A percentile compares a stretch with the other conserved stretches of the same genome.
These are phyloP conservation scores for Pythium sp. DNA, from an alignment of 352 stramenopile genomes.

Conservation along the genomic window DNA sequence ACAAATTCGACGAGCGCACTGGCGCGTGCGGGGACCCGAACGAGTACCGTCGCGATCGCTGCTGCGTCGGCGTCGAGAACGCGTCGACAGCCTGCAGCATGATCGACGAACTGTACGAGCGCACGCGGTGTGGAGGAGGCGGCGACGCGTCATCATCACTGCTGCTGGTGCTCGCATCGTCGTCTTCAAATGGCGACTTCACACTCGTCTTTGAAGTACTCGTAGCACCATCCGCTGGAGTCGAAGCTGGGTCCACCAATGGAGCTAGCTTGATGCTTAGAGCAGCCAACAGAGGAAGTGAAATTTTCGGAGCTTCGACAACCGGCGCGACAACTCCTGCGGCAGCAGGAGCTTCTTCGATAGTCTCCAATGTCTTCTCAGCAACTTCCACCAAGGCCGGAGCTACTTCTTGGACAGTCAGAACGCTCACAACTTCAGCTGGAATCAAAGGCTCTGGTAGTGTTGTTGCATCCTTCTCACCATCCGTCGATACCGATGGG, in stretches of 20 bases:
- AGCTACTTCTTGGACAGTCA: background rate
- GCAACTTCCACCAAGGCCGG: background rate
- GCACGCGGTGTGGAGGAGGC: conserved; percentile 10
- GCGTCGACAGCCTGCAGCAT: conserved; percentile 11
- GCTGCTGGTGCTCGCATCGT: background rate
- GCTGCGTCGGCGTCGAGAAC: conserved; percentile 14
- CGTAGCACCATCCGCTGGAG: background rate
- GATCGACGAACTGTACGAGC: conserved; percentile 14
- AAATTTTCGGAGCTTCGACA: background rate
- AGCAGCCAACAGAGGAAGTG: background rate
- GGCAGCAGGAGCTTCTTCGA: background rate
- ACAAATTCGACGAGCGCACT: conserved; percentile 6
- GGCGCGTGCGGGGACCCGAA: conserved; percentile 11
- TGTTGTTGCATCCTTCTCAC: background rate
- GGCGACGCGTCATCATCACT: background rate
- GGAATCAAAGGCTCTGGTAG: background rate
- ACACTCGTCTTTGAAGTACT: conserved; percentile 4
- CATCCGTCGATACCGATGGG: background rate
- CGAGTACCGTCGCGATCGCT: conserved; percentile 16
- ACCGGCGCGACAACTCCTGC: background rate
- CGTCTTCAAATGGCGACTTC: background rate
- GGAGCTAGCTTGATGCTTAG: background rate
- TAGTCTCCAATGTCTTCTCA: background rate
- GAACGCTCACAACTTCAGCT: background rate
- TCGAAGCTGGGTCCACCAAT: background rate